These are phyloP conservation scores for Russula virescens DNA, from an alignment of 768 basidiomycete genomes.

Conservation along the genomic window DNA sequence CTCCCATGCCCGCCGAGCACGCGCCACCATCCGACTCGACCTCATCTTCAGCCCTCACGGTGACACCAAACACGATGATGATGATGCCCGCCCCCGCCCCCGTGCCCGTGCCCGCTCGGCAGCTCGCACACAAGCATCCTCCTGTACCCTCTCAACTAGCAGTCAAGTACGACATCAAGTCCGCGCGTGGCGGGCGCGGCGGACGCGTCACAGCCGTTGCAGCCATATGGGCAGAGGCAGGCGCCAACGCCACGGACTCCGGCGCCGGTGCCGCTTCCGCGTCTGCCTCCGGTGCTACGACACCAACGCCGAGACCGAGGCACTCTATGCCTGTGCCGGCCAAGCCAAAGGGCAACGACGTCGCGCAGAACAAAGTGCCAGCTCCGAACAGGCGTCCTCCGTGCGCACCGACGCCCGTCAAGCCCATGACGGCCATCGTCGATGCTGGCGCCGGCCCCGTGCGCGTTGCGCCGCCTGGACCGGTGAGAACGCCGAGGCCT, in stretches of 20 bases:
- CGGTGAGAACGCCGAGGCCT: background rate
- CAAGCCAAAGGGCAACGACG: background rate
- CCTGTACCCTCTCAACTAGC: constrained; percentile 34
- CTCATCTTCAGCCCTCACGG: no score
- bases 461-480: background rate
- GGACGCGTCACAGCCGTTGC: constrained; percentile 70
- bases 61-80: no score
- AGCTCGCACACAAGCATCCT: background rate
- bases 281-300: background rate
- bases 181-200: constrained; percentile 71
- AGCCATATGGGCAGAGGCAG: constrained; percentile 56
- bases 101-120: background rate
- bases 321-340: background rate
- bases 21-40: no score
- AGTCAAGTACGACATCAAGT: constrained; percentile 66
- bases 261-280: background rate
- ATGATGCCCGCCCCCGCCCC: no score
- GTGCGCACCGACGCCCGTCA: background rate
- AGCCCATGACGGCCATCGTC: background rate
- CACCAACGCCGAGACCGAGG: constrained; percentile 16
- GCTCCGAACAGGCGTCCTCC: background rate
- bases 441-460: background rate
- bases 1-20: background rate
- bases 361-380: background rate
- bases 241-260: background rate